Evolutionary conservation across 345 rosid species (phyloP).

Genomic region (Euphorbia peplus): DNA sequence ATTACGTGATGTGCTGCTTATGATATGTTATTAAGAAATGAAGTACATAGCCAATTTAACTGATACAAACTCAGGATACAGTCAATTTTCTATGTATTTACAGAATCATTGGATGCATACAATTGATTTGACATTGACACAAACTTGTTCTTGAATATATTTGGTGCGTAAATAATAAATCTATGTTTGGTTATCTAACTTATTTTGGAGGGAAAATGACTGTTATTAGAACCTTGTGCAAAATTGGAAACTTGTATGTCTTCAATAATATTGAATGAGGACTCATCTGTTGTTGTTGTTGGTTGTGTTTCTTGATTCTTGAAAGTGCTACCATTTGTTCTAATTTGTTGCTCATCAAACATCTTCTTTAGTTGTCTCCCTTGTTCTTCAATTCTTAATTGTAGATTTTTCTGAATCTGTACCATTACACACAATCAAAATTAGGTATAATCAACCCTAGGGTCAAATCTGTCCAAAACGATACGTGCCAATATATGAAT

Average conservation of each 20-base stretch:
- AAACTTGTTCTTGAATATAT: no score
- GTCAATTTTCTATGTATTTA: not conserved
- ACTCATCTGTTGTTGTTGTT: slow-evolving; percentile 20
- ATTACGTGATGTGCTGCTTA: not conserved
- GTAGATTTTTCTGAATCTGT: slow-evolving; percentile 80
- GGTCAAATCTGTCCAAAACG: no score
- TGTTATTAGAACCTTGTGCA: slow-evolving; percentile 43
- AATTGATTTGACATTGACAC: not conserved
- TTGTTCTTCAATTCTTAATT: slow-evolving; percentile 81
- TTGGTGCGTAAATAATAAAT: not conserved
- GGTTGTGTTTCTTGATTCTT: slow-evolving; percentile 31
- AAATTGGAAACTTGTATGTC: slow-evolving; percentile 40
- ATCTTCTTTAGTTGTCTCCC: slow-evolving; percentile 69
- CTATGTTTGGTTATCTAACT: slow-evolving; percentile 31
- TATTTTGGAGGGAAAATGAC: slow-evolving; percentile 56
- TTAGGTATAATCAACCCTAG: no score
- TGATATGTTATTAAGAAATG: not conserved
- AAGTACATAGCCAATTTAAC: not conserved
- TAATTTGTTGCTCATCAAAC: slow-evolving; percentile 71
- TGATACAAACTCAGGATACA: not conserved
- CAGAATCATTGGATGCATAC: not conserved
- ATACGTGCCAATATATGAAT: no score
- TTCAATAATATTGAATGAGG: slow-evolving; percentile 28
- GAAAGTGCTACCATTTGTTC: slow-evolving; percentile 36
- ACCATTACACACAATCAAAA: not conserved